Conservation (phyloP, 2,329 filamentous ascomycete genomes). For the Penicillium nordicum region DNA sequence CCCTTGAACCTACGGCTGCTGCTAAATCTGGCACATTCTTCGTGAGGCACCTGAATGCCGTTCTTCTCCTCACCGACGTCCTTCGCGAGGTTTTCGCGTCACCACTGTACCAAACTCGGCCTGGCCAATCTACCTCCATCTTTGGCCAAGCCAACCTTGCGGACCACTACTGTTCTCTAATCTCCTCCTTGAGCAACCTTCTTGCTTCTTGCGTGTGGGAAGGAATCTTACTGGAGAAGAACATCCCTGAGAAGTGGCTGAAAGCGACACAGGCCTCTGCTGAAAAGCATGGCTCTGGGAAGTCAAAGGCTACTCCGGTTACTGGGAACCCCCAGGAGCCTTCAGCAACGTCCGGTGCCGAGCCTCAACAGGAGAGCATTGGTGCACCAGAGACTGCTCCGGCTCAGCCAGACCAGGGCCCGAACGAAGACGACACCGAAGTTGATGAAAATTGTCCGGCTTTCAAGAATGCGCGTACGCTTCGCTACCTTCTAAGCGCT, state of each 20-base stretch:
- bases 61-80: slow-evolving; percentile 72
- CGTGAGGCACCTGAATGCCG: slow-evolving; percentile 72
- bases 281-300: slow-evolving; percentile 37
- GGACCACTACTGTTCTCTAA: slow-evolving; percentile 74
- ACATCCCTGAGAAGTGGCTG: slow-evolving; percentile 63
- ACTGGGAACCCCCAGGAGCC: slow-evolving; percentile 20
- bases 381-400: slow-evolving; percentile 19
- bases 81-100: slow-evolving; percentile 69
- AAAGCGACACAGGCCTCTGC: slow-evolving; percentile 44
- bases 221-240: slow-evolving; percentile 69
- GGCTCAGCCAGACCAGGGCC: slow-evolving; percentile 12
- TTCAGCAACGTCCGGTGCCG: slow-evolving; percentile 21
- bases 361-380: slow-evolving; percentile 26
- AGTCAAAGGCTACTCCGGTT: slow-evolving; percentile 39
- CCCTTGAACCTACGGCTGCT: slow-evolving; percentile 33
- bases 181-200: slow-evolving; percentile 72
- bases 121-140: slow-evolving; percentile 56
- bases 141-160: slow-evolving; percentile 77
- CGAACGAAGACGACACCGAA: slow-evolving; percentile 22
- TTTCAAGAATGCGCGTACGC: slow-evolving; percentile 73
- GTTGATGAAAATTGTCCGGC: slow-evolving; percentile 35
- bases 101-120: slow-evolving; percentile 61
- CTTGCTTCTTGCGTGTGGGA: slow-evolving; percentile 81
- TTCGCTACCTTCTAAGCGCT: slow-evolving; percentile 73
- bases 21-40: slow-evolving; percentile 66